These are phyloP conservation scores for Magnolia changhungtana DNA, from an alignment of 164 flowering plant genomes.

Conservation along the genomic window DNA sequence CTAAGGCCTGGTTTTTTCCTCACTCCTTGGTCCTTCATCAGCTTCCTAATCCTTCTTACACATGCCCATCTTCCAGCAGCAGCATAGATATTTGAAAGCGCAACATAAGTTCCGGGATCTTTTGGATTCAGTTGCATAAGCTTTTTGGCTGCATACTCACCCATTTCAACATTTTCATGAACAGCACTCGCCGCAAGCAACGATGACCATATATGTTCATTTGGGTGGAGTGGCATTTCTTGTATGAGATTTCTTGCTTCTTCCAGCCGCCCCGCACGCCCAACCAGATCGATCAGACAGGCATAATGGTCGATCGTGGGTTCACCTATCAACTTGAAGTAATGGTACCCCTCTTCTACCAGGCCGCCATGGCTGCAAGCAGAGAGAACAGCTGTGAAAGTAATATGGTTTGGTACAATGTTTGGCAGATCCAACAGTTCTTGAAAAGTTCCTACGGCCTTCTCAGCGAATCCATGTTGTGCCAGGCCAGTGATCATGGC, in stretches of 20 bases:
- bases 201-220: slow-evolving; percentile 28
- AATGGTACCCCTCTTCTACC: slow-evolving; percentile 22
- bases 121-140: slow-evolving; percentile 24
- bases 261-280: slow-evolving; percentile 22
- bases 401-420: slow-evolving; percentile 25
- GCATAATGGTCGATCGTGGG: slow-evolving; percentile 31
- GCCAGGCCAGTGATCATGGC: slow-evolving; percentile 28
- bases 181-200: slow-evolving; percentile 22
- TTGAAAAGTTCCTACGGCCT: slow-evolving; percentile 18
- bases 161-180: slow-evolving; percentile 19
- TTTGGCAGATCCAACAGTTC: slow-evolving; percentile 13
- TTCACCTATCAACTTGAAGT: slow-evolving; percentile 19
- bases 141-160: slow-evolving; percentile 23
- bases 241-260: slow-evolving; percentile 23
- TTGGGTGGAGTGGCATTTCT: slow-evolving; percentile 25
- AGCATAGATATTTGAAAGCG: slow-evolving; percentile 31
- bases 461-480: slow-evolving; percentile 22
- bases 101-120: slow-evolving; percentile 31
- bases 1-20: slow-evolving; percentile 18
- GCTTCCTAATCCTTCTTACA: slow-evolving; percentile 24
- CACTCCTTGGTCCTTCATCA: slow-evolving; percentile 19
- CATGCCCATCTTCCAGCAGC: slow-evolving; percentile 28
- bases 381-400: slow-evolving; percentile 26
- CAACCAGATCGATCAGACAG: slow-evolving; percentile 26
- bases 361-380: slow-evolving; percentile 30